Base-by-base conservation (phyloP, 768 basidiomycete genomes). In the Hirschioporus abietinus region DNA sequence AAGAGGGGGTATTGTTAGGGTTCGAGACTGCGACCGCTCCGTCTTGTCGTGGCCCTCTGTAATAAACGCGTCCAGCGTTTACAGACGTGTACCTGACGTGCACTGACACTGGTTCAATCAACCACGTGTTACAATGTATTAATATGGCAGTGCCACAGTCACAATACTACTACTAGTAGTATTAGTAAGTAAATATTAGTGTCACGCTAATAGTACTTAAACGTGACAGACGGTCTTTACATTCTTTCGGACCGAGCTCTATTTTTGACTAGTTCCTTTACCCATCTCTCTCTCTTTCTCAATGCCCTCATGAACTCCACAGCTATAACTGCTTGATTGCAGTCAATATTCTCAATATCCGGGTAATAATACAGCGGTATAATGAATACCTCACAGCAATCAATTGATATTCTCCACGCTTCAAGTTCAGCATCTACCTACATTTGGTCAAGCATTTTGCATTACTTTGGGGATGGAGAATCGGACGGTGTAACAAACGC, bases 401-500 rank as follows among this genome's bases (percentile, higher is more conserved):
- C 23, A 12, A 15, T 12, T 52, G 42, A 52, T 20, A 15, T 52
- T 52, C 42, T 15, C 15, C 42, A 3, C 42, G 6, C 15, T 52
- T 52, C 12, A 52, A 52, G 20, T 20, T 52, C 42, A 52, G 12
- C 42, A 52, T 12, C 42, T 20, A 20, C 42, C 20, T 52, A 52
- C 42, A 5, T 52, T 20, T 52, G 42, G 42, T 15, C 42, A 52
- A 52, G 42, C 42, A 52, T 52, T 10, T 52, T 52, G 42, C 42
- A 20, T 52, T 52, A 15, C 12, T 15, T 52, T 52, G 42, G 42
- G 42, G 42, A 27, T 61, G 60, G 60, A 61, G 60, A 61, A 10
- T 52, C 23, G 34, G 24, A 35, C 35, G 36, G 52, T 64, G 63
- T 24, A 12, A 25, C 63, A 20, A 64, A 64, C 34, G 25, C 63